phyloP scores from a whole-genome alignment of 176 grass and related monocot genomes.

The Pharus latifolius region DNA sequence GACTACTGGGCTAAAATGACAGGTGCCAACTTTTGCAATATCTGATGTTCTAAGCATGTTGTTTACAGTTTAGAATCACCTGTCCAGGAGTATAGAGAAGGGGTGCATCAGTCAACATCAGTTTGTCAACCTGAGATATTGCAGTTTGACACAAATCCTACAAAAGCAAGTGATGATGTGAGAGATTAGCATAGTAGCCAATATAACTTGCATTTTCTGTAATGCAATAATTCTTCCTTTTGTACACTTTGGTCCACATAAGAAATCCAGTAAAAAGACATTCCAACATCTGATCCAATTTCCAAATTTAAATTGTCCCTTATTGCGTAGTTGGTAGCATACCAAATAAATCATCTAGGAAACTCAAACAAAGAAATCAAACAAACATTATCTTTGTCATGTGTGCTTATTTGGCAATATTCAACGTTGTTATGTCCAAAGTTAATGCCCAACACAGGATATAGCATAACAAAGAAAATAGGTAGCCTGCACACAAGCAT shows the following conservation, averaged over 20 bases:
- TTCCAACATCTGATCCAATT: not conserved
- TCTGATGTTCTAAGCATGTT: not conserved
- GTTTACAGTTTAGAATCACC: conserved; percentile 37
- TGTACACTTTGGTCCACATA: not conserved
- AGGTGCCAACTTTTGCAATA: too few species aligned
- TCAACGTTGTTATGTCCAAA: not conserved
- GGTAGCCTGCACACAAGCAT: not conserved
- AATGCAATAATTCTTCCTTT: not conserved
- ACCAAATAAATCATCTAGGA: not conserved
- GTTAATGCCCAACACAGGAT: not conserved
- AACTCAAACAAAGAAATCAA: not conserved
- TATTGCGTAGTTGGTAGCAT: not conserved
- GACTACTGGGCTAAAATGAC: too few species aligned
- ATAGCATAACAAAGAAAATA: not conserved
- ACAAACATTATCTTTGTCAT: not conserved
- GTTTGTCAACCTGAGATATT: conserved; percentile 56
- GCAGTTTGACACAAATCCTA: conserved; percentile 53
- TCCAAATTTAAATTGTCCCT: not conserved
- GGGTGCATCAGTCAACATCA: conserved; percentile 92
- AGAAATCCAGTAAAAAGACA: not conserved
- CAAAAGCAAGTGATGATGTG: too few species aligned
- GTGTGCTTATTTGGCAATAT: not conserved
- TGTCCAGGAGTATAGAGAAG: conserved; percentile 90
- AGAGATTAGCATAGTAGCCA: conserved; percentile 3
- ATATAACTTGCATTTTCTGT: not conserved